Conservation (phyloP, 2,329 filamentous ascomycete species). For the Alternaria infectoria region DNA sequence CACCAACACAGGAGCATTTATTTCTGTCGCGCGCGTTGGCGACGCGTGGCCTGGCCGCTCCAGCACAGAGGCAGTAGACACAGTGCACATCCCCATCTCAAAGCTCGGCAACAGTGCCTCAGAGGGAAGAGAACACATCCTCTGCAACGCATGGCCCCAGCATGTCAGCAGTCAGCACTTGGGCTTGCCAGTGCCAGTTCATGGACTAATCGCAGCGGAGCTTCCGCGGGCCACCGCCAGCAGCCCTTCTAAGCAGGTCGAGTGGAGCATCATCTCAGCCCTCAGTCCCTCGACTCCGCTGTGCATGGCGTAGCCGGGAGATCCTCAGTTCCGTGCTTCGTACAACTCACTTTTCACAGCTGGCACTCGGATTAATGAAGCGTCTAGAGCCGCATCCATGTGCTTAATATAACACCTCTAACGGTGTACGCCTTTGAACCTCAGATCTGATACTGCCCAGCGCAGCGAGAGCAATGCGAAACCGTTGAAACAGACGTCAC, state of each 20-base stretch:
- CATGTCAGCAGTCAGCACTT: neutral
- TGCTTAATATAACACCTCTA: neutral
- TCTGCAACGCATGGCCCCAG: neutral
- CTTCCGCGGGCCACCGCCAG: slow-evolving; percentile 7
- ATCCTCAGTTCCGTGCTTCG: neutral
- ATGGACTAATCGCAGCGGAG: neutral
- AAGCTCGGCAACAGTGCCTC: neutral
- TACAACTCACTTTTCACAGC: neutral
- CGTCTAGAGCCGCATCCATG: slow-evolving; percentile 4
- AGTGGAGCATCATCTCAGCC: slow-evolving; percentile 5
- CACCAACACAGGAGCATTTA: slow-evolving; percentile 1
- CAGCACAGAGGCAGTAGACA: neutral
- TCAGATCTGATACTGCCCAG: slow-evolving; percentile 1
- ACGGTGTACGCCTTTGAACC: neutral
- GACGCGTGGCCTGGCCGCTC: slow-evolving; percentile 8
- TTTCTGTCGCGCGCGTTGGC: slow-evolving; percentile 2
- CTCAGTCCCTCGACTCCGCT: slow-evolving; percentile 6
- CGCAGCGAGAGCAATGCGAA: slow-evolving; percentile 9
- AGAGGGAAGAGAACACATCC: neutral
- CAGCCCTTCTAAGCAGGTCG: slow-evolving; percentile 16
- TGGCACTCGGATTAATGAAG: neutral
- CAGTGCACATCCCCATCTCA: neutral
- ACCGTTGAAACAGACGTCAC: slow-evolving; percentile 8
- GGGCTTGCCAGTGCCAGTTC: neutral
- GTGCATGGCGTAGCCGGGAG: neutral